Evolutionary conservation across 2,329 filamentous ascomycete species (phyloP).

Genomic region (Didymella segeticola): DNA sequence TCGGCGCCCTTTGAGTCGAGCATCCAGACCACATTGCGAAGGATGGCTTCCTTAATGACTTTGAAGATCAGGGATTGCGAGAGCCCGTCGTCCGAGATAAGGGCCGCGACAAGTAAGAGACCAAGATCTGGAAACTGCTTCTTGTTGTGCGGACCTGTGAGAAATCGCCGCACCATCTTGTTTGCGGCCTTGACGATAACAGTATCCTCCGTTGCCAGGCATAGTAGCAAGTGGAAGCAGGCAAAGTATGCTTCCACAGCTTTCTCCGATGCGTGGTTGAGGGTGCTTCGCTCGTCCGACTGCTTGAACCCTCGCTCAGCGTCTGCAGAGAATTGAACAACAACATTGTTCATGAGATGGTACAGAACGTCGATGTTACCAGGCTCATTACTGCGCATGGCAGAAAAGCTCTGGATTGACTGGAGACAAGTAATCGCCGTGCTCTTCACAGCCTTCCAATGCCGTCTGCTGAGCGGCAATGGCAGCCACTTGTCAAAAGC

Average conservation of each 20-base stretch:
- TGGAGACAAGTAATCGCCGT: slow-evolving; percentile 36
- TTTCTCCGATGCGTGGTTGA: slow-evolving; percentile 60
- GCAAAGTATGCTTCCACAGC: slow-evolving; percentile 62
- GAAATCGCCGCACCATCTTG: slow-evolving; percentile 49
- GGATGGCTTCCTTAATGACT: slow-evolving; percentile 59
- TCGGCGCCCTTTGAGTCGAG: slow-evolving; percentile 48
- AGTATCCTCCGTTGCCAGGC: slow-evolving; percentile 51
- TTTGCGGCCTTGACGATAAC: slow-evolving; percentile 53
- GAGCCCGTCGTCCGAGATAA: slow-evolving; percentile 55
- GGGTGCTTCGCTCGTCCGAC: slow-evolving; percentile 45
- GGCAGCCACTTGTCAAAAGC: slow-evolving; percentile 56
- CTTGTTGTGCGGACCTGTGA: slow-evolving; percentile 52
- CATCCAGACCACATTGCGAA: slow-evolving; percentile 61
- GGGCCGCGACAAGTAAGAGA: slow-evolving; percentile 55
- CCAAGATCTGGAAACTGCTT: slow-evolving; percentile 56
- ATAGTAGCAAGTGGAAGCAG: slow-evolving; percentile 60
- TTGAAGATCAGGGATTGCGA: slow-evolving; percentile 50
- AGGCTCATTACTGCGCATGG: slow-evolving; percentile 25
- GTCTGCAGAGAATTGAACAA: slow-evolving; percentile 56
- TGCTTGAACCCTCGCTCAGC: slow-evolving; percentile 20
- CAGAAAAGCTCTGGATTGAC: slow-evolving; percentile 33
- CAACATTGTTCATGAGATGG: slow-evolving; percentile 60
- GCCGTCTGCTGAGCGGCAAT: slow-evolving; percentile 54
- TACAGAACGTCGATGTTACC: slow-evolving; percentile 49
- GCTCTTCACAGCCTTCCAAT: slow-evolving; percentile 52